Percentiles rank a stretch among this genome's conserved stretches.
These are phyloP conservation scores for Rutstroemia sp. DNA, from an alignment of 2,329 filamentous ascomycete species.

Conservation along the genomic window DNA sequence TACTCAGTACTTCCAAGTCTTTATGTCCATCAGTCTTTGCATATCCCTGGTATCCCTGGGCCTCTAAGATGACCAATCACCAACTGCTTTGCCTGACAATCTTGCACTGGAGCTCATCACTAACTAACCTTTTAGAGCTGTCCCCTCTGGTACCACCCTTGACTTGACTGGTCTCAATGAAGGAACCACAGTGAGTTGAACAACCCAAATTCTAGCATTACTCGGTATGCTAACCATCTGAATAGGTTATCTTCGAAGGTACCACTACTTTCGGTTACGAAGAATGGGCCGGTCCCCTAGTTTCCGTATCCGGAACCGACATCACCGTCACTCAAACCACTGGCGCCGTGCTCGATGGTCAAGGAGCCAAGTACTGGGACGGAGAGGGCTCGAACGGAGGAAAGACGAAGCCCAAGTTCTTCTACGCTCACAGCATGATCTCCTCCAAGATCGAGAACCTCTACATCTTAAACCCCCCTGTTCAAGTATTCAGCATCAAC, in stretches of 20 bases:
- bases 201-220: neutral
- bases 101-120: too few species aligned
- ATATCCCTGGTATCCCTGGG: too few species aligned
- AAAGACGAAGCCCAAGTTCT: slow-evolving; percentile 55
- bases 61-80: too few species aligned
- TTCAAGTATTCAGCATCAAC: slow-evolving; percentile 36
- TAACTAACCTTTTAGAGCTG: slow-evolving; percentile 23
- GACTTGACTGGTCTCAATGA: slow-evolving; percentile 47
- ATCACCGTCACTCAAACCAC: slow-evolving; percentile 45
- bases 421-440: slow-evolving; percentile 44
- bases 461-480: slow-evolving; percentile 45
- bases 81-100: too few species aligned
- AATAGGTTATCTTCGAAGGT: slow-evolving; percentile 51
- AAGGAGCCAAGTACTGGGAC: slow-evolving; percentile 54
- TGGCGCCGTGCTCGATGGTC: slow-evolving; percentile 47
- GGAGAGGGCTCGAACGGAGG: slow-evolving; percentile 49
- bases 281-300: slow-evolving; percentile 56
- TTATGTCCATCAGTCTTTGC: too few species aligned
- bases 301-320: slow-evolving; percentile 50
- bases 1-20: too few species aligned
- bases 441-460: slow-evolving; percentile 40
- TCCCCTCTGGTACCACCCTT: slow-evolving; percentile 51
- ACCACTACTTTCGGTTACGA: slow-evolving; percentile 60
- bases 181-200: slow-evolving; percentile 32
- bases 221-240: neutral